Percentiles rank a stretch among this genome's conserved stretches.
These are phyloP conservation scores for Dichomitus squalens DNA, from an alignment of 1,284 basidiomycete genomes.

Conservation along the genomic window DNA sequence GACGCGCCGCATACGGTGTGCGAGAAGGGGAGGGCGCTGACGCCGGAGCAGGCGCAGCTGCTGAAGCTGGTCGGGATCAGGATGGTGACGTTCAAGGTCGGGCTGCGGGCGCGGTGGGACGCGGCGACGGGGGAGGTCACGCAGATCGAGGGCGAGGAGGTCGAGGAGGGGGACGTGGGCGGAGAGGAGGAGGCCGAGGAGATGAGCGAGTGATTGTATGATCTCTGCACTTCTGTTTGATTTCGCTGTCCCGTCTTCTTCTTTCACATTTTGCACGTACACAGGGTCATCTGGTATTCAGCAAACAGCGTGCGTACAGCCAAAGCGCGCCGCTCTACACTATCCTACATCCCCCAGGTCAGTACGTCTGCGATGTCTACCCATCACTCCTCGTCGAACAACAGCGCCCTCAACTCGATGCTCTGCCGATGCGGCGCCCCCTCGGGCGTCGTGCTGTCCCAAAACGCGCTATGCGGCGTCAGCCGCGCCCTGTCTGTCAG, in stretches of 20 bases:
- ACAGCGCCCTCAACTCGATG: constrained; percentile 42
- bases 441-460: constrained; percentile 38
- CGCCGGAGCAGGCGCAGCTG: constrained; percentile 85
- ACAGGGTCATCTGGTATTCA: no score
- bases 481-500: constrained; percentile 40
- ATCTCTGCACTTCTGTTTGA: not conserved
- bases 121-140: constrained; percentile 69
- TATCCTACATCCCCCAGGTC: no score
- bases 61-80: constrained; percentile 86
- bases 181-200: constrained; percentile 46
- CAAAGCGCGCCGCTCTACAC: no score
- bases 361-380: no score
- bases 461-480: constrained; percentile 50
- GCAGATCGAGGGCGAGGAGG: constrained; percentile 51
- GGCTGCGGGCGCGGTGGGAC: constrained; percentile 76
- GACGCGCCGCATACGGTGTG: constrained; percentile 84
- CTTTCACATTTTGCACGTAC: no score
- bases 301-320: no score
- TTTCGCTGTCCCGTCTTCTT: not conserved
- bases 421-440: constrained; percentile 44
- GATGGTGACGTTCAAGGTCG: constrained; percentile 83
- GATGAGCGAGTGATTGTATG: constrained; percentile 40
- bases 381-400: constrained; percentile 36
- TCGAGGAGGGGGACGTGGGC: constrained; percentile 42
- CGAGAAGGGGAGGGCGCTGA: constrained; percentile 79